Conservation (phyloP, 371 early-diverging fungal species). For the Sporodiniella umbellata region DNA sequence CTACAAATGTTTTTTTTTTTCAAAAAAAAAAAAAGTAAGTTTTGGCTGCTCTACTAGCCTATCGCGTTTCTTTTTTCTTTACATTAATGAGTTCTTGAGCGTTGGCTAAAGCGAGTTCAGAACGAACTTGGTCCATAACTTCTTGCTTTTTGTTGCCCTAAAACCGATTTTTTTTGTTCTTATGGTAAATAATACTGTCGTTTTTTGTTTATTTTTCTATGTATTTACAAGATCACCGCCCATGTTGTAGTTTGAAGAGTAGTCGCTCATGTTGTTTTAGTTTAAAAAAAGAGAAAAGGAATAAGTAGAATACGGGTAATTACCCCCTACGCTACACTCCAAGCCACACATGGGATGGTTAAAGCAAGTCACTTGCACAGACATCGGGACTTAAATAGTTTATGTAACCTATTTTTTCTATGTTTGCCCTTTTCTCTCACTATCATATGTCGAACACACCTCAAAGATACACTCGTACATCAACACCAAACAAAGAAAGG, state of each 20-base stretch:
- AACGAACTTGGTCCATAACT: slow-evolving; percentile 82
- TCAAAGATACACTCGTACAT: not conserved
- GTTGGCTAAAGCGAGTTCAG: slow-evolving; percentile 82
- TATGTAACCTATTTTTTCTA: not conserved
- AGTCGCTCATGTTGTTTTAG: slow-evolving; percentile 32
- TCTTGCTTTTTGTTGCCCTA: slow-evolving; percentile 72
- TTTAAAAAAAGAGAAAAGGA: not conserved
- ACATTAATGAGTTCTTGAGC: slow-evolving; percentile 85
- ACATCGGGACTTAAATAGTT: not conserved
- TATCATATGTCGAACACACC: not conserved
- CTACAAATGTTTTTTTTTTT: slow-evolving; percentile 21
- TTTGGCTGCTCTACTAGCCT: not conserved
- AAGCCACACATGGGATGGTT: not conserved
- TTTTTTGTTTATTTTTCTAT: not conserved
- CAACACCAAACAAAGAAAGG: not conserved
- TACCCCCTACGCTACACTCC: not conserved
- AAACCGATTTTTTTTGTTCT: not conserved
- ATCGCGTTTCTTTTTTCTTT: slow-evolving; percentile 21
- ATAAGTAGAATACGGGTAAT: slow-evolving; percentile 1
- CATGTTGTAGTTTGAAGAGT: slow-evolving; percentile 37
- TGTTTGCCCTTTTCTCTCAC: not conserved
- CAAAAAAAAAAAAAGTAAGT: not conserved
- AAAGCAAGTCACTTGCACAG: not conserved
- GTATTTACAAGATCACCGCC: slow-evolving; percentile 29
- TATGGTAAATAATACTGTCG: not conserved